Evolutionary conservation across 164 flowering plant genomes (phyloP), one percentile per base, ranked within the genome.

Genomic region (Paratinospora sagittata): DNA sequence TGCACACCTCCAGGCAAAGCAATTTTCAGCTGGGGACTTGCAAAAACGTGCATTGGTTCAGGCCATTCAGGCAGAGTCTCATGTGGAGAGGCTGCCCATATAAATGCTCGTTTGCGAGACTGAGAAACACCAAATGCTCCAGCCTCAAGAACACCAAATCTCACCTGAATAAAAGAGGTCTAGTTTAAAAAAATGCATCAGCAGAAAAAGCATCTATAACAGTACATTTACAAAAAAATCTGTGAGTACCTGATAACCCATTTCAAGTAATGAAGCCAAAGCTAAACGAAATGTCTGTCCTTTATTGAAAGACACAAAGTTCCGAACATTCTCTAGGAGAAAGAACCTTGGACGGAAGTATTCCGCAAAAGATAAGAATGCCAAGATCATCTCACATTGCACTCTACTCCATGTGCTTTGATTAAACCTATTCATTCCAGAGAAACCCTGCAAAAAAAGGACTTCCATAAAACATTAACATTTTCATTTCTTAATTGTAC

Each of bases 51-150:
- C 97, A 95, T 89, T 60, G 98, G 98, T 67, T 90, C 97, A 24
- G 98, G 98, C 98, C 98, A 94, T 27, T 92, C 97, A 14, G 98
- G 98, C 10, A 94, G 85, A 0, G 49, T 76, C 75, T 90, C 97
- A 24, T 87, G 85, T 21, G 98, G 96, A 65, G 98, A 82, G 23
- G 98, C 97, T 63, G 97, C 98, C 98, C 98, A 92, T 70, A 94
- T 92, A 65, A 94, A 94, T 34, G 96, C 98, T 27, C 97, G 83
- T 72, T 92, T 94, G 49, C 98, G 75, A 23, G 97, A 87, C 79
- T 94, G 98, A 68, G 98, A 87, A 78, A 94, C 91, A 64, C 98
- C 98, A 86, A 43, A 94, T 0, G 93, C 82, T 41, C 97, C 98
- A 74, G 98, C 98, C 78, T 94, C 98, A 43, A 94, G 84, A 66